Conservation (phyloP, 352 stramenopile species). For the Phytophthora pseudosyringae region DNA sequence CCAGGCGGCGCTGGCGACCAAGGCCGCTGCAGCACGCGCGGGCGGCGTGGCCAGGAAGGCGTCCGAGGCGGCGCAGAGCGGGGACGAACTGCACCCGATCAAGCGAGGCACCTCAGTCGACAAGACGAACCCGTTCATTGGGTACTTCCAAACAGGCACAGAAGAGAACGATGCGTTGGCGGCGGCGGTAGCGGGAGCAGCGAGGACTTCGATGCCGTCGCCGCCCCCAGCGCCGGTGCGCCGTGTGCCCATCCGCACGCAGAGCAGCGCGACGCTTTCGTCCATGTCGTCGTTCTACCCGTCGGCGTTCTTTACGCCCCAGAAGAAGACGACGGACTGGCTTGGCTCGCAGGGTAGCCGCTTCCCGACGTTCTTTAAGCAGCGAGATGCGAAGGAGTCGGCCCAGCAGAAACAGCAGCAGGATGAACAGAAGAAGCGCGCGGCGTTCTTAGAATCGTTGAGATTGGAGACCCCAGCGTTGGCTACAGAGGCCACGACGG, state of each 20-base stretch:
- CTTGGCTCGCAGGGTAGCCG: slow-evolving; percentile 44
- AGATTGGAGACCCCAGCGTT: slow-evolving; percentile 31
- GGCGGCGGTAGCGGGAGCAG: background rate
- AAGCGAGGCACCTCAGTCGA: slow-evolving; percentile 67
- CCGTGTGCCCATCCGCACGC: slow-evolving; percentile 37
- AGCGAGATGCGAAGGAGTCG: slow-evolving; percentile 26
- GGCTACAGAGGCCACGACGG: slow-evolving; percentile 9
- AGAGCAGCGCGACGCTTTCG: slow-evolving; percentile 44
- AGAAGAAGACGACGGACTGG: slow-evolving; percentile 59
- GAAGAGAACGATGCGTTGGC: slow-evolving; percentile 28
- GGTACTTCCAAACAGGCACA: slow-evolving; percentile 77
- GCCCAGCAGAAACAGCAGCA: slow-evolving; percentile 30
- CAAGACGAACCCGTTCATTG: slow-evolving; percentile 90
- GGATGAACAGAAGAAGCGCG: slow-evolving; percentile 32
- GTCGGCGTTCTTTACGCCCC: slow-evolving; percentile 46
- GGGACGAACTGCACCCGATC: slow-evolving; percentile 40
- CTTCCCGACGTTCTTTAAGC: slow-evolving; percentile 49
- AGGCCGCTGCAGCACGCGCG: slow-evolving; percentile 15
- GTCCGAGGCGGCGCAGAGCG: background rate
- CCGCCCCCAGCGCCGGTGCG: slow-evolving; percentile 24
- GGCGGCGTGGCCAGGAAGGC: slow-evolving; percentile 16
- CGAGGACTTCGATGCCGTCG: slow-evolving; percentile 15
- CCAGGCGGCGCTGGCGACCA: slow-evolving; percentile 4
- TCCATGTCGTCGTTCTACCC: slow-evolving; percentile 48
- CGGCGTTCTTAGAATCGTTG: slow-evolving; percentile 30